Base-by-base conservation (phyloP, 2,329 filamentous ascomycete species). In the Exserohilum rostratum region DNA sequence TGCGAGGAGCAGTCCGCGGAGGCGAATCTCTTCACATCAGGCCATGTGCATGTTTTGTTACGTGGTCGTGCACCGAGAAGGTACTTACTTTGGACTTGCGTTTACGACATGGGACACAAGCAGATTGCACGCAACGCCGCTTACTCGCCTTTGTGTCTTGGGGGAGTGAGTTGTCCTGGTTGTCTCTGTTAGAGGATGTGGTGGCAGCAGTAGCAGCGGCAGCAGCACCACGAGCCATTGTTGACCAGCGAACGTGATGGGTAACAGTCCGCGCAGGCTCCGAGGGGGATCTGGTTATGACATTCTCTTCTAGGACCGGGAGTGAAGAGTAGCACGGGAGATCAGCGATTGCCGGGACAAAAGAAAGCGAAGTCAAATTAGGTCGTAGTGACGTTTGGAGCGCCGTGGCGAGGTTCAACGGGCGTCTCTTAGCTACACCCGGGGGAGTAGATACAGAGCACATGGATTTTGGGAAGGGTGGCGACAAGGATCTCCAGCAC, bases 31-130 rank as follows among this genome's bases (percentile, higher is more conserved):
- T 33, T 49, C 39, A 39, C 52, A 59, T 53, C 51, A 55, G 50
- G 34, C 42, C 30, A 35, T 35, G 17, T 39, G 15, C 47, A 37
- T 30, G 11, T 35, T 22, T 33, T 43, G 37, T 15, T n/a, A 31
- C 25, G 15, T 34, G 34, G 9, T 12, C 30, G 20, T 56, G 43
- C 37, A 27, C 18, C 25, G 44, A 37, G 31, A 35, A 42, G 25
- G 37, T 43, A 63, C 65, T 67, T 54, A 79, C 79, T 71, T 81
- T 82, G 53, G 77, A 80, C 62, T 82, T 82, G 53, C 80, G 76
- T 63, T 79, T 80, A 35, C 80, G 72, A 64, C 79, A 82, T n/a
- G 79, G 78, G 35, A 80, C 77, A 60, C 79, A 82, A 25, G 79
- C 79, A 6, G 69, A 72, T 50, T 68, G 69, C 15, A 75, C 70